Conservation (phyloP, 306 rosid genomes). For the Cicer chorassanicum region DNA sequence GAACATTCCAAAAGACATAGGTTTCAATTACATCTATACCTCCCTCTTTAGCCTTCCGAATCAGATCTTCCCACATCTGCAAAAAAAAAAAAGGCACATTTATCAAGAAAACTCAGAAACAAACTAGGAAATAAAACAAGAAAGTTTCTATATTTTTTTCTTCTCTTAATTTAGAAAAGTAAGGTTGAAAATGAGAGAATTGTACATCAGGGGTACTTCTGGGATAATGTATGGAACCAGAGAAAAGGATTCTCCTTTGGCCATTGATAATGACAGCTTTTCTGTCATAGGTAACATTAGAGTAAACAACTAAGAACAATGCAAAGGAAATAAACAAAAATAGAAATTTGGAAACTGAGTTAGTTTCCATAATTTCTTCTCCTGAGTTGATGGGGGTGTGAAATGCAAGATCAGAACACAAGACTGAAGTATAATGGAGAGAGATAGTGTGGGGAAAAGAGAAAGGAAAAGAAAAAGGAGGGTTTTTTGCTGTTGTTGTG, state of each 20-base stretch:
- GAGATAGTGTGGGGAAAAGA: neutral
- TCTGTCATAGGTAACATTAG: constrained; percentile 80
- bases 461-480: neutral
- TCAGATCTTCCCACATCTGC: constrained; percentile 99
- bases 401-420: constrained; percentile 32
- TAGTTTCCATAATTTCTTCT: constrained; percentile 57
- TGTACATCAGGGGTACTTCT: constrained; percentile 96
- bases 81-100: constrained; percentile 21
- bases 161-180: neutral
- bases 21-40: constrained; percentile 93
- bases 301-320: constrained; percentile 58
- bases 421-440: constrained; percentile 25
- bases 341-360: constrained; percentile 59
- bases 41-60: constrained; percentile 92
- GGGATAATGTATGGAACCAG: constrained; percentile 98
- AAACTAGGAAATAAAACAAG: neutral
- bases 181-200: constrained; percentile 19
- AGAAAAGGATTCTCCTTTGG: constrained; percentile 89
- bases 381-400: neutral
- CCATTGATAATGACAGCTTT: constrained; percentile 91
- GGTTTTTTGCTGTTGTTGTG: neutral
- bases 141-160: neutral
- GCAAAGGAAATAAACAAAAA: constrained; percentile 54
- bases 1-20: constrained; percentile 96
- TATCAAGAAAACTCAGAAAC: constrained; percentile 30